Base-by-base conservation (phyloP, 2,329 filamentous ascomycete genomes). In the Hymenoscyphus repandus region DNA sequence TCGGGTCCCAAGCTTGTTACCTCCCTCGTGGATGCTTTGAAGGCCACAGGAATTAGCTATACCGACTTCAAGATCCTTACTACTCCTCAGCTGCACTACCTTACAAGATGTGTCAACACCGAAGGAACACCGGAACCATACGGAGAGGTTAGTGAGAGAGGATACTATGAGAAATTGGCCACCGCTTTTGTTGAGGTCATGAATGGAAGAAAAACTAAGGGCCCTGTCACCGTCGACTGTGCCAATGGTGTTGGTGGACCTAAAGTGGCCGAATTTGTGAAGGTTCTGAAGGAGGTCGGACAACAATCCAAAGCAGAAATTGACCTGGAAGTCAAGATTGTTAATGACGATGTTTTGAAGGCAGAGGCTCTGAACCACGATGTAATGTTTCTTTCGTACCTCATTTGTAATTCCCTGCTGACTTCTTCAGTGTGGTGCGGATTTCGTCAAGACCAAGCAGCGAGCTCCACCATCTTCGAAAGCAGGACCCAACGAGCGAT, bases 381-480 rank as follows among this genome's bases (percentile, higher is more conserved):
- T 63, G 88, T 91, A 75, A 70, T 7, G 22, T 79, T 66, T 6
- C 20, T 9, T 13, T 37, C 38, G 20, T 41, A 42, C 12, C 6
- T 12, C 15, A 39, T 22, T 34, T 30, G 11, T 18, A 13, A 43
- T 31, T 45, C 48, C 36, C 52, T 31, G 47, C 61, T 62, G 52
- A 58, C 13, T 41, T 40, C 34, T 12, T 22, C 62, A 95, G 83
- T 95, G 88, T 66, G 93, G 93, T 69, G 93, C 93, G 65, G 93
- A 99, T 71, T 97, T 83, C 62, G 93, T 99, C 70, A 99, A 99
- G 76, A 97, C 93, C 15, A 90, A 90, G 72, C 93, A 99, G 74
- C 83, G 90, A 57, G 88, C 90, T 53, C 93, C 93, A 46, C 87
- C 87, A 38, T 85, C 75, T 30, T 92, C 90, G 48, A 90, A 91